Evolutionary conservation across 108 stramenopile species (phyloP).

Genomic region (Phaeodactylum tricornutum): DNA sequence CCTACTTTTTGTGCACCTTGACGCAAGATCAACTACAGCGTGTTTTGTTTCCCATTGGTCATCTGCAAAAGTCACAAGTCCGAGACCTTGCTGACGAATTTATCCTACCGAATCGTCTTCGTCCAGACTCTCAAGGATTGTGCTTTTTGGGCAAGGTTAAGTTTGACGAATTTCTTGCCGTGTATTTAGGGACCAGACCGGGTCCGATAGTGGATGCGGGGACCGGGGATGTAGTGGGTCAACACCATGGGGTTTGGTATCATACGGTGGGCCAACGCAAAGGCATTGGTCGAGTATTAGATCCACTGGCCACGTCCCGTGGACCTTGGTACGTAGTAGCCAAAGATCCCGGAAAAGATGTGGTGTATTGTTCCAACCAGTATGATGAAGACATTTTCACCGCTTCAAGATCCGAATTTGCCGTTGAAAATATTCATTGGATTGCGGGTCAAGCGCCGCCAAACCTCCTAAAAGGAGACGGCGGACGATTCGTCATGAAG

Average conservation of each 20-base stretch:
- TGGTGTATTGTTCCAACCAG: conserved; percentile 84
- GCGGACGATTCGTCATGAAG: conserved; percentile 56
- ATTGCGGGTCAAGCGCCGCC: conserved; percentile 47
- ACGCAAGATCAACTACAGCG: conserved; percentile 76
- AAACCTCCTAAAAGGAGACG: conserved; percentile 6
- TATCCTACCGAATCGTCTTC: conserved; percentile 81
- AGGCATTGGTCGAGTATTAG: conserved; percentile 79
- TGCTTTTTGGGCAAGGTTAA: conserved; percentile 94
- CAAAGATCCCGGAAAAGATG: conserved; percentile 68
- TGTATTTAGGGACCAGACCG: conserved; percentile 70
- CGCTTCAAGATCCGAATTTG: conserved; percentile 54
- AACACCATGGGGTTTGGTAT: conserved; percentile 92
- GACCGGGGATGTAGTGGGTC: conserved; percentile 75
- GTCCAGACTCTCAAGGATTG: conserved; percentile 88
- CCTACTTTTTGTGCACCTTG: conserved; percentile 92
- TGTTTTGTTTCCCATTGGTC: conserved; percentile 88
- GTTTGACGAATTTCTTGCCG: conserved; percentile 87
- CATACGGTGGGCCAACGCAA: conserved; percentile 97
- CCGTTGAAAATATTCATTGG: conserved; percentile 86
- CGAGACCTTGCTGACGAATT: conserved; percentile 84
- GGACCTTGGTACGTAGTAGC: conserved; percentile 97
- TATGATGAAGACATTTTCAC: conserved; percentile 69
- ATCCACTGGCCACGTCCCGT: conserved; percentile 49
- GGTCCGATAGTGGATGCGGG: conserved; percentile 78
- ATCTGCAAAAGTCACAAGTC: conserved; percentile 77